Evolutionary conservation across 1,139 yeast genomes (phyloP), one percentile per base, ranked within the genome.

Genomic region (Maudiozyma humilis): DNA sequence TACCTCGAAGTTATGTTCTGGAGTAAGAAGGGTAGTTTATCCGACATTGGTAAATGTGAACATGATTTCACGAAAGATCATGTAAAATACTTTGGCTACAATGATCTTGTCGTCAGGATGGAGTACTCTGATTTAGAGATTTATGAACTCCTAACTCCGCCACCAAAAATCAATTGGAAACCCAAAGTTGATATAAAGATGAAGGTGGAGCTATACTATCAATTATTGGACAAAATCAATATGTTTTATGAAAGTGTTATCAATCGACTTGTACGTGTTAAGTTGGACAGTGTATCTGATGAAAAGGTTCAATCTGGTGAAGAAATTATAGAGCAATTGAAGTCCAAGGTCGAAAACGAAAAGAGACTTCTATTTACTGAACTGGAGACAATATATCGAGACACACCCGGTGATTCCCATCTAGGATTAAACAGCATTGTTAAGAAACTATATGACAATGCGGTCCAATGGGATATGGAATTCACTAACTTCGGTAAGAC

Each of bases 381-480:
- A 49, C 70, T 85, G 2, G 69, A 75, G 25, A 67, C 69, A 1
- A 69, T 82, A 4, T 85, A 82, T 55, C 65, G 72, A 29, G 62
- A 69, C 2, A 76, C 86, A 0, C 62, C 70, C 0, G 82, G 88
- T 0, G 75, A 83, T 3, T 80, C 79, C 36, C 82, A 83, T 59
- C 64, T 91, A 38, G 73, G 79, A 8, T 65, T 93, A 54, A 91
- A 93, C 57, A 68, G 76, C 0, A 75, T 84, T 2, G 66, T 87
- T 19, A 68, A 94, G 53, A 75, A 75, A 38, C 71, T 91, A 20
- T 96, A 91, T 57, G 89, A 83, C 48, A 68, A 81, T 41, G 93
- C 94, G 3, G 89, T 87, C 19, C 74, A 70, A 40, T 93, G 98
- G 98, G 96, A 91, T 63, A 60, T 66, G 23, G 95, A 84, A 47